Conservation (phyloP, 495 filamentous ascomycete species). For the Aspergillus funiculosus region DNA sequence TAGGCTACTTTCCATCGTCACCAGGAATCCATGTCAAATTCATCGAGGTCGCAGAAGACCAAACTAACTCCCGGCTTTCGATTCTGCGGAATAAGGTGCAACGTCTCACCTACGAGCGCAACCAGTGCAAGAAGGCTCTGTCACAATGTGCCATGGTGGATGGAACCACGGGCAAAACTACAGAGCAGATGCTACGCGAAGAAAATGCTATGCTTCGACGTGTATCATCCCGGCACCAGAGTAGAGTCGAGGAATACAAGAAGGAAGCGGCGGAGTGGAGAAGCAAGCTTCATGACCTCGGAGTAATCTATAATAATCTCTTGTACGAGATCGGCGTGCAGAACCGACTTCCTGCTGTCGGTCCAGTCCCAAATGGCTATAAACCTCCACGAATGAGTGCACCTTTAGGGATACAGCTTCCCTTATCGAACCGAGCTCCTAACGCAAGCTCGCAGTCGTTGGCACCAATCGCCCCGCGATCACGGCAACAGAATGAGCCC, state of each 20-base stretch:
- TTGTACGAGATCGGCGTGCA: slow-evolving; percentile 22
- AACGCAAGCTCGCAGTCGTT: background rate
- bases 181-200: slow-evolving; percentile 20
- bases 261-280: slow-evolving; percentile 22
- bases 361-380: slow-evolving; percentile 17
- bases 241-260: slow-evolving; percentile 19
- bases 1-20: slow-evolving; percentile 26
- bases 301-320: slow-evolving; percentile 23
- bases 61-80: slow-evolving; percentile 11
- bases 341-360: slow-evolving; percentile 13
- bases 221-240: slow-evolving; percentile 16
- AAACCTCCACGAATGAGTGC: slow-evolving; percentile 12
- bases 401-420: background rate
- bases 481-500: background rate
- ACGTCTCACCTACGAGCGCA: slow-evolving; percentile 19
- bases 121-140: slow-evolving; percentile 20
- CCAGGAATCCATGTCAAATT: slow-evolving; percentile 23
- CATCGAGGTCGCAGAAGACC: slow-evolving; percentile 18
- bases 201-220: slow-evolving; percentile 24
- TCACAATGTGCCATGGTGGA: slow-evolving; percentile 15
- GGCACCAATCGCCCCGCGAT: background rate
- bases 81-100: slow-evolving; percentile 12
- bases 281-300: slow-evolving; percentile 14
- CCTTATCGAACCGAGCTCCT: background rate
- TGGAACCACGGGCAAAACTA: slow-evolving; percentile 20